Percentiles rank a stretch among this genome's conserved stretches.
Evolutionary conservation across 2,329 filamentous ascomycete genomes (phyloP).

Genomic region (Trichoderma sp.): DNA sequence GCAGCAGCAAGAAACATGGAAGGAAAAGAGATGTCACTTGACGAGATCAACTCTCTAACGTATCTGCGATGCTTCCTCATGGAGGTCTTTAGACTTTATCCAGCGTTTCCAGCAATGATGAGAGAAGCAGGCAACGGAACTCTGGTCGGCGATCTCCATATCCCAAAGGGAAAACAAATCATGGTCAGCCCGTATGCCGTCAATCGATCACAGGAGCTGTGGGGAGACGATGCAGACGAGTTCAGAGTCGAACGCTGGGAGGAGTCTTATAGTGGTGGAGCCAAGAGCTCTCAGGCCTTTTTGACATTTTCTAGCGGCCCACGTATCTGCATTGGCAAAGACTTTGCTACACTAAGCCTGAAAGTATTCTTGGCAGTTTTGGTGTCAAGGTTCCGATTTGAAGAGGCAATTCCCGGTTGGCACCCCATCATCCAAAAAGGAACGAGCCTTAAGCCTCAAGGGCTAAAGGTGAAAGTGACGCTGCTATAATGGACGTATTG

Average conservation of each 20-base stretch:
- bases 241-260: constrained; percentile 3
- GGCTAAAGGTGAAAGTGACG: background rate
- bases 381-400: background rate
- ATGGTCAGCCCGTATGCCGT: constrained; percentile 4
- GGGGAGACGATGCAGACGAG: constrained; percentile 5
- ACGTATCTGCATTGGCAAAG: constrained; percentile 8
- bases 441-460: background rate
- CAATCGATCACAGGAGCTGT: background rate
- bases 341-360: background rate
- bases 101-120: constrained; percentile 2
- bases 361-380: background rate
- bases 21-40: background rate
- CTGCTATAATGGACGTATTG: background rate
- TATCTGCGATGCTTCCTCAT: constrained; percentile 3
- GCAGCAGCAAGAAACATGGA: background rate
- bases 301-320: constrained; percentile 2
- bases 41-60: background rate
- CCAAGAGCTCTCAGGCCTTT: background rate
- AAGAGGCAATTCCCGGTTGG: constrained; percentile 1
- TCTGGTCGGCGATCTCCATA: background rate
- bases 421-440: background rate
- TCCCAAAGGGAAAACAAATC: background rate
- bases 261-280: background rate
- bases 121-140: background rate
- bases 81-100: constrained; percentile 7